Evolutionary conservation across 352 stramenopile genomes (phyloP), one percentile per base, ranked within the genome.

Genomic region (Phytophthora idaei): DNA sequence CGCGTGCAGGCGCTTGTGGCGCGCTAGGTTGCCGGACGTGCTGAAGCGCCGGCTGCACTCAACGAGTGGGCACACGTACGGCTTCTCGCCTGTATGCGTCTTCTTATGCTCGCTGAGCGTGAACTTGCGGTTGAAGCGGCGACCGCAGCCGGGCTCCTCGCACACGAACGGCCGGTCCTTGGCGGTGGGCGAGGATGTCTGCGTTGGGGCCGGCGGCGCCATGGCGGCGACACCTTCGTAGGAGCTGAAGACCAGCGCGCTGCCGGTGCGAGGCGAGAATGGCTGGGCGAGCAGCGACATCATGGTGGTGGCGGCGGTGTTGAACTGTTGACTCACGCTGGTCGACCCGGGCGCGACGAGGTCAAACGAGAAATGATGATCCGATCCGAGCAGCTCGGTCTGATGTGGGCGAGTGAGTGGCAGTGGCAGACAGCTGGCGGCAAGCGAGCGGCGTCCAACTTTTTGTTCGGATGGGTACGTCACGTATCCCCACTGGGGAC

Each of bases 41-140:
- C 73, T 87, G 60, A 87, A 87, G 55, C 78, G 77, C 53, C 80
- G 78, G 39, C 61, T 76, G 69, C 78, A 87, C 50, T 74, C 75
- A 31, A 27, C 25, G 51, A 80, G 61, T n/a, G 76, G 68, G 36
- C 78, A 87, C 57, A 71, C 66, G 55, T 85, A 81, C 10, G 78
- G 78, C 56, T 81, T 83, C 67, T 87, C 78, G 52, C 78, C 78
- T 42, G 78, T 82, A 57, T 87, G 78, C 3, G 74, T 87, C 61
- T 87, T 87, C 58, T 70, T 74, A 58, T 87, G 78, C 57, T 85
- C 76, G 44, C 67, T 82, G 32, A 87, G 76, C 52, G 78, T 85
- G 63, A 87, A 87, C 65, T 85, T 84, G 66, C 78, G 76, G 56
- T 77, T 79, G 47, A 82, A 82, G 46, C 74, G 71, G 5, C 74